phyloP scores from a whole-genome alignment of 768 basidiomycete genomes.

The Peribolospora kevripleyi region DNA sequence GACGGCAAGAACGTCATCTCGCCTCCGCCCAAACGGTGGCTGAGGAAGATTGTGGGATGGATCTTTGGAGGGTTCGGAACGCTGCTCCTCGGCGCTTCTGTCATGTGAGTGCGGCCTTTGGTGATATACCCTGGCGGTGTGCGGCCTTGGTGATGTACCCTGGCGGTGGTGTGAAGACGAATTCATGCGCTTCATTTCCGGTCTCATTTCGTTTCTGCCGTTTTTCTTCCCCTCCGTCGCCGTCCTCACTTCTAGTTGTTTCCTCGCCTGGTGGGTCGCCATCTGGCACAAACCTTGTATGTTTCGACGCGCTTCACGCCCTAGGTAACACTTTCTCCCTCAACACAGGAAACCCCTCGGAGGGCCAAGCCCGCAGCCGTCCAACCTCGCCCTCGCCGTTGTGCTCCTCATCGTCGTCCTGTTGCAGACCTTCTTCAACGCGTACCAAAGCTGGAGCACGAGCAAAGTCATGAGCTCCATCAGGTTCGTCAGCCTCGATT shows the following conservation, averaged over 20 bases:
- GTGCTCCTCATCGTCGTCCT: conserved; percentile 27
- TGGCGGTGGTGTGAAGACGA: too few species aligned
- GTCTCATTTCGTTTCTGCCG: too few species aligned
- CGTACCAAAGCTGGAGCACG: conserved; percentile 30
- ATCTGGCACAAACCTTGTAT: not conserved
- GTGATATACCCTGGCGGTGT: too few species aligned
- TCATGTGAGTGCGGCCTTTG: conserved; percentile 19
- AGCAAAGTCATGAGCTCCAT: conserved; percentile 38
- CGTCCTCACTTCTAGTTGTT: conserved; percentile 14
- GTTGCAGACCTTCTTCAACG: conserved; percentile 13
- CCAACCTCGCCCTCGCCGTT: conserved; percentile 38
- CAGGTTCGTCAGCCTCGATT: not conserved
- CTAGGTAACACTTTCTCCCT: not conserved
- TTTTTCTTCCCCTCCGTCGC: too few species aligned
- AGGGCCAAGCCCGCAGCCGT: conserved; percentile 28
- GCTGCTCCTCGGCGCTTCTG: conserved; percentile 31
- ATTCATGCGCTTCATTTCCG: too few species aligned
- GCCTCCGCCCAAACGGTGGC: conserved; percentile 26
- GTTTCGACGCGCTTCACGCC: not conserved
- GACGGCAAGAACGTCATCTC: conserved; percentile 31
- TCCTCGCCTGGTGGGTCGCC: conserved; percentile 24
- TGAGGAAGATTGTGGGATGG: conserved; percentile 30
- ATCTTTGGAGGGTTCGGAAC: conserved; percentile 36
- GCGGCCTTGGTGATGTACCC: too few species aligned
- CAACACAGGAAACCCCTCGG: conserved; percentile 34